phyloP scores from a whole-genome alignment of 345 rosid species.

The Iberis pinnata region DNA sequence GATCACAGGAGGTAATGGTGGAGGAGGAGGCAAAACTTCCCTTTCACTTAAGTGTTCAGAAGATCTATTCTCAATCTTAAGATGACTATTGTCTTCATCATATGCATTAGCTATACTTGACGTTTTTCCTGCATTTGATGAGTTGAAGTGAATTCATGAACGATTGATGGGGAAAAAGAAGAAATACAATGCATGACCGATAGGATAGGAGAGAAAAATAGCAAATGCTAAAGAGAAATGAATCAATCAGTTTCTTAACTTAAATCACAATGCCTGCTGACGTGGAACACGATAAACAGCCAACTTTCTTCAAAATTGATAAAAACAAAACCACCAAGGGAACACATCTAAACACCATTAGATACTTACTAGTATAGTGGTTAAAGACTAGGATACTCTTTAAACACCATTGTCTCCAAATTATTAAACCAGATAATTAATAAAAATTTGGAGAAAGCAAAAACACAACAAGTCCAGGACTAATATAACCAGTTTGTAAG shows the following conservation, averaged over 20 bases:
- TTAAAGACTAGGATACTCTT: no score
- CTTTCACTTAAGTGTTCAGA: constrained; percentile 37
- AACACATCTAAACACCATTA: no score
- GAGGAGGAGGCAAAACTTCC: constrained; percentile 61
- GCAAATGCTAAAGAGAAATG: not conserved
- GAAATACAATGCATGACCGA: not conserved
- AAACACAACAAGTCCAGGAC: no score
- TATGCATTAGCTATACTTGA: constrained; percentile 42
- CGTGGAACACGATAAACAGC: not conserved
- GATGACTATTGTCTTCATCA: constrained; percentile 50
- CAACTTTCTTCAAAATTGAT: no score
- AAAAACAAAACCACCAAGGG: no score
- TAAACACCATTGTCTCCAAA: not conserved
- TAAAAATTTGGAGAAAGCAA: not conserved
- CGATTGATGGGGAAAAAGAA: constrained; percentile 1
- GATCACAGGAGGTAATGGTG: constrained; percentile 59
- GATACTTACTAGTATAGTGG: no score
- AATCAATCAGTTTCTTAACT: not conserved
- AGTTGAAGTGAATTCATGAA: not conserved
- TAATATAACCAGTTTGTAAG: no score
- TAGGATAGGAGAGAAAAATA: not conserved
- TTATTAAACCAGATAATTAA: not conserved
- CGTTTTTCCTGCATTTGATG: constrained; percentile 43
- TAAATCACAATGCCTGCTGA: not conserved
- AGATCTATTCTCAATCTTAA: constrained; percentile 39